Evolutionary conservation across 805 yeast species (phyloP), one percentile per base, ranked within the genome.

Genomic region (Cyberlindnera amylophila): DNA sequence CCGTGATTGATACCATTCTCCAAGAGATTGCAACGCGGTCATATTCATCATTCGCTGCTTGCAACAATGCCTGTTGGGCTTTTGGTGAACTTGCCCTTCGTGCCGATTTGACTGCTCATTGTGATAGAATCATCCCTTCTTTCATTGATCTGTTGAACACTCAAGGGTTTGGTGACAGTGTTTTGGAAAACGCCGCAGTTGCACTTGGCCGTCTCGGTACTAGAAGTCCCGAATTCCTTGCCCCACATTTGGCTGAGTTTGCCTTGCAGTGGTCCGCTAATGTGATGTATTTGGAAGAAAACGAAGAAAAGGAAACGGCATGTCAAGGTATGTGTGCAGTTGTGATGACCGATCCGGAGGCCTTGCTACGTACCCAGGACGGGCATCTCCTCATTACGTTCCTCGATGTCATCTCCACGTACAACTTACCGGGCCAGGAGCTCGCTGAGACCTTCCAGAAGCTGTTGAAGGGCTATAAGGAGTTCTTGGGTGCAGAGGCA

Each of bases 51-150:
- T 71, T 67, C 46, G 79, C 91, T 0, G 88, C 85, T 2, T 81
- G 82, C 54, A 86, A 86, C 63, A 93, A 93, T 62, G 93, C 98
- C 1, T 80, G 87, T 38, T 93, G 99, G 99, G 78, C 96, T 2
- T 66, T 86, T 12, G 98, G 99, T 34, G 96, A 93, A 61, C 78
- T 93, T 24, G 72, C 87, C 4, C 69, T 89, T 55, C 75, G 86
- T 42, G 67, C 70, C 1, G 69, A 70, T 31, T 52, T 82, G 47
- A 65, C 65, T 33, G 80, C 79, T 13, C 82, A 74, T 55, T 60
- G 82, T 34, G 64, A 61, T 30, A 79, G 78, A 46, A 62, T 84
- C 49, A 67, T 81, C 47, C 71, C 68, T 33, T 62, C 80, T 17
- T 62, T 86, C 42, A 75, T 83, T 13, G 79, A 81, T 7, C 71